A percentile compares a stretch with the other conserved stretches of the same genome.
These are phyloP conservation scores for Cubamyces sp. DNA, from an alignment of 768 basidiomycete genomes.

Conservation along the genomic window DNA sequence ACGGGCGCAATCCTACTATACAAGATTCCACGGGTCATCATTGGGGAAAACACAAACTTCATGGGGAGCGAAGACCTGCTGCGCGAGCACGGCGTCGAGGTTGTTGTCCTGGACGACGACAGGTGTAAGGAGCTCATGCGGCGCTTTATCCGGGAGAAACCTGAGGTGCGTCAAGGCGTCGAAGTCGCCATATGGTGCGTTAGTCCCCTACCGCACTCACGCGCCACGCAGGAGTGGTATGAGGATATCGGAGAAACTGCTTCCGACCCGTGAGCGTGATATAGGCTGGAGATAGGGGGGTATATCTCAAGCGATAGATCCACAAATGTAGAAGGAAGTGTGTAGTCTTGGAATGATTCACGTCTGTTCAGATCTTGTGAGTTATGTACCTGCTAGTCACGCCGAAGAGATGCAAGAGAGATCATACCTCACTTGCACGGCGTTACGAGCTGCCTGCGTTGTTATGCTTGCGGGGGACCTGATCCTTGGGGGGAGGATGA, in stretches of 20 bases:
- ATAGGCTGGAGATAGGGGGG: no score
- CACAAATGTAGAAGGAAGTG: no score
- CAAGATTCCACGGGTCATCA: constrained; percentile 65
- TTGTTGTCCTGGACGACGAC: constrained; percentile 42
- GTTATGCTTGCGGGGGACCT: no score
- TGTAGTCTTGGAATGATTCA: no score
- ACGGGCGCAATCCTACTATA: constrained; percentile 65
- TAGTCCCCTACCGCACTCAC: no score
- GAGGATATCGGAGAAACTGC: constrained; percentile 59
- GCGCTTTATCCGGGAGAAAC: constrained; percentile 57
- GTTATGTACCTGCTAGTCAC: no score
- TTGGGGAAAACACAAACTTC: constrained; percentile 64
- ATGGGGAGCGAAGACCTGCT: constrained; percentile 59
- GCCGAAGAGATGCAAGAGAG: no score
- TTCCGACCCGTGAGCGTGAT: background rate
- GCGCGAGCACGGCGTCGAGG: constrained; percentile 54
- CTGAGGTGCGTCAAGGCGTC: constrained; percentile 45
- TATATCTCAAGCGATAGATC: no score
- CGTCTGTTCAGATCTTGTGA: no score
- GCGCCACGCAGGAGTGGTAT: constrained; percentile 49
- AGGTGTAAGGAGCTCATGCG: constrained; percentile 60
- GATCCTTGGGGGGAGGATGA: no score
- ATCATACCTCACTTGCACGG: no score
- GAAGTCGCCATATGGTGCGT: background rate
- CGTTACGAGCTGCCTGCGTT: no score